Evolutionary conservation across 2,329 filamentous ascomycete species (phyloP), one percentile per base, ranked within the genome.

Genomic region (Ophiocordyceps sinensis): DNA sequence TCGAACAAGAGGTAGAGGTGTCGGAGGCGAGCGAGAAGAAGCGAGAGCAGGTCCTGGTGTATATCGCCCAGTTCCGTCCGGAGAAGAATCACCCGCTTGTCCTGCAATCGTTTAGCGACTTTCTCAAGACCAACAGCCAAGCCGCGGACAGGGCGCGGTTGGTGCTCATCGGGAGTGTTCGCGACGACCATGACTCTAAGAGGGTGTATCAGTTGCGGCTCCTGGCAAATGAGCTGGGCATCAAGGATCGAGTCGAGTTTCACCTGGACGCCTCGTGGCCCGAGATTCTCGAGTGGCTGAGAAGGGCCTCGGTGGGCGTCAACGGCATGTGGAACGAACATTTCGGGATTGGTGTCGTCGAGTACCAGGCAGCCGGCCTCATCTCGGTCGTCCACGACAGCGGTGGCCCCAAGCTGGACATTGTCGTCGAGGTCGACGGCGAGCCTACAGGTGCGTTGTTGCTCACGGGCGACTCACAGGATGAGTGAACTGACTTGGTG

Each of bases 251-350:
- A 13, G 87, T 95, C 36, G 77, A 86, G 43, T 98, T 98, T 58
- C 75, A 93, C 47, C 79, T 87, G 42, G 88, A 98, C 58, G 88
- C 86, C 1, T 78, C 83, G 23, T 98, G 89, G 87, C 77, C 83
- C 4, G 76, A 86, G 50, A 85, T 98, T 41, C 68, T 95, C 10
- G 73, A 82, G 28, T 87, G 85, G 75, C 68, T 96, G 45, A 67
- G 76, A 41, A 77, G 69, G 46, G 79, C 83, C 4, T 89, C 78
- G 15, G 75, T 98, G 2, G 91, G 91, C 39, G 87, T 94, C 28
- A 98, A 98, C 52, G 86, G 84, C 54, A 98, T 98, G 91, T 98
- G 91, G 89, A 96, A 95, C 58, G 91, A 98, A 65, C 91, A 98
- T 61, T 98, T 98, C 58, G 91, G 91, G 19, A 98, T 98, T 44